Base-by-base conservation (phyloP, 2,329 filamentous ascomycete genomes). In the Colletotrichum lini region DNA sequence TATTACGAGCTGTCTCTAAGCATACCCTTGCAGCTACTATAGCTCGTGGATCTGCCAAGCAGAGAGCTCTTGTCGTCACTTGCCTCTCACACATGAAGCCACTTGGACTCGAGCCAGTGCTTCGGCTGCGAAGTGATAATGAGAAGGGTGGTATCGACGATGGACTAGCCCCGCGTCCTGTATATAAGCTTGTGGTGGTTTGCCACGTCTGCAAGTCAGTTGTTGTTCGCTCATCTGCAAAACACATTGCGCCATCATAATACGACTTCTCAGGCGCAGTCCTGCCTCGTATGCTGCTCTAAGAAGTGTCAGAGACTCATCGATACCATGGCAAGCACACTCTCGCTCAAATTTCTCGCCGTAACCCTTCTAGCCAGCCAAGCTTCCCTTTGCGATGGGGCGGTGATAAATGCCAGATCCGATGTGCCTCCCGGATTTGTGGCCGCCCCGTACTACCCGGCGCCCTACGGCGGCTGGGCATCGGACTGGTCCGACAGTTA, bases 391-490 rank as follows among this genome's bases (percentile, higher is more conserved):
- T 60, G 50, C 21, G 61, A 67, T 6, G 67, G 54, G 38, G 72
- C 60, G 35, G 67, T 49, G 3, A 60, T 74, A 3, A 26, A n/a
- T 44, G 56, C 68, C 2, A 68, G 71, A 21, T 57, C 67, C 16
- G 59, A 64, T 21, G 73, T 74, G 2, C 73, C 73, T 21, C 38
- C 67, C 16, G 73, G 65, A 3, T 85, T 83, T 75, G 83, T 84
- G 53, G 84, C 87, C 1, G 79, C 87, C 0, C 88, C 90, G n/a
- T 94, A 92, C 79, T 95, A 94, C 78, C 93, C 93, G 23, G 84
- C 92, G 10, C 93, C 92, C 0, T 88, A 90, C 62, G 92, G 92
- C 60, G 93, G 93, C 49, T 95, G 93, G 91, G 82, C 87, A 0
- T 81, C 87, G 7, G 88, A 88, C 68, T 96, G 93, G 93, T 83